Conservation (phyloP, 192 early-diverging fungal genomes). For the Backusella westeae region DNA sequence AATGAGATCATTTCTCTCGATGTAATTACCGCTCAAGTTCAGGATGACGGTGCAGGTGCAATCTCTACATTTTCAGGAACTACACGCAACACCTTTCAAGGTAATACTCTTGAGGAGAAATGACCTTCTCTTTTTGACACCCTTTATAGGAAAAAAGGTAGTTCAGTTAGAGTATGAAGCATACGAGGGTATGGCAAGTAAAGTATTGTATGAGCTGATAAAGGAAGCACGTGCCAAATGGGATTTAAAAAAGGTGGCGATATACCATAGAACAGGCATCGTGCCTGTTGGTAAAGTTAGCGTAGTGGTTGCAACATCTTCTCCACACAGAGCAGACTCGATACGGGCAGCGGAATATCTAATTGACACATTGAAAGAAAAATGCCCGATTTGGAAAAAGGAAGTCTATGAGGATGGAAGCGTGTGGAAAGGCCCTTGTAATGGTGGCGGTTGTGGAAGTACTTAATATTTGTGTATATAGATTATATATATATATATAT, state of each 20-base stretch:
- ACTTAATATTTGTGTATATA: background rate
- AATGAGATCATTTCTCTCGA: conserved; percentile 57
- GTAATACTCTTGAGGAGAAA: conserved; percentile 31
- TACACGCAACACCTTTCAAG: conserved; percentile 80
- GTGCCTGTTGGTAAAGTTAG: conserved; percentile 80
- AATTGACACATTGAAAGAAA: conserved; percentile 86
- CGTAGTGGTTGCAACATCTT: conserved; percentile 79
- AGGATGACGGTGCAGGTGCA: conserved; percentile 75
- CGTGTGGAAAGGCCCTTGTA: conserved; percentile 37
- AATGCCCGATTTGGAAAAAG: conserved; percentile 93
- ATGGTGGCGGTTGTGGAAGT: background rate
- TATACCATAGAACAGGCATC: conserved; percentile 79
- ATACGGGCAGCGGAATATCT: conserved; percentile 76
- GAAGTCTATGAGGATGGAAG: conserved; percentile 84
- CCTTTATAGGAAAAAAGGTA: conserved; percentile 60
- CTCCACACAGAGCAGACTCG: conserved; percentile 76
- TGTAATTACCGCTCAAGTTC: conserved; percentile 58
- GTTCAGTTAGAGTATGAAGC: conserved; percentile 80
- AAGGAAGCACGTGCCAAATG: conserved; percentile 62
- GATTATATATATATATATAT: no score
- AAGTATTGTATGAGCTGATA: conserved; percentile 63
- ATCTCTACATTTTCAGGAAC: conserved; percentile 89
- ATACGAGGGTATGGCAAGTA: conserved; percentile 85
- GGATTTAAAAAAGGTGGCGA: conserved; percentile 62
- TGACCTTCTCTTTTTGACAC: background rate